These are phyloP conservation scores for Xylariaceae sp. DNA, from an alignment of 2,329 filamentous ascomycete species.

Conservation along the genomic window DNA sequence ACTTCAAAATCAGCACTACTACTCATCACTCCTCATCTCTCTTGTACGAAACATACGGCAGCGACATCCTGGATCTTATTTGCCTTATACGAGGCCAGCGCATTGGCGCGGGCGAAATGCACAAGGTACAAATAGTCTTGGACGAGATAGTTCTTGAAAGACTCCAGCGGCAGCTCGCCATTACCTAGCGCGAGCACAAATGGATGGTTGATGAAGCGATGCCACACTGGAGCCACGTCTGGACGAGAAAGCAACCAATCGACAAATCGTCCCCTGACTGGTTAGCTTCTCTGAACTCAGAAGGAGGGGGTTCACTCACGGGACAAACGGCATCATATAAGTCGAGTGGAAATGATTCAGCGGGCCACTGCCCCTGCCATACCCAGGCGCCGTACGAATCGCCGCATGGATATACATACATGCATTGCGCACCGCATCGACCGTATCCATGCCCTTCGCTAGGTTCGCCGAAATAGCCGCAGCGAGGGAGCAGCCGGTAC, in stretches of 20 bases:
- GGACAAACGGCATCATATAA: conserved; percentile 62
- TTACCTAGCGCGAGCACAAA: conserved; percentile 75
- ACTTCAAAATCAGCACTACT: conserved; percentile 3
- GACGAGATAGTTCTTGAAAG: conserved; percentile 82
- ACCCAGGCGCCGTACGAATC: conserved; percentile 57
- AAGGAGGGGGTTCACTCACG: conserved; percentile 37
- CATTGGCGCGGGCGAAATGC: conserved; percentile 83
- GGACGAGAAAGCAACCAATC: conserved; percentile 73
- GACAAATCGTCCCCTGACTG: conserved; percentile 64
- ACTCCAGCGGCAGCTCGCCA: conserved; percentile 66
- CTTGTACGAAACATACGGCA: conserved; percentile 44
- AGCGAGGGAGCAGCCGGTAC: conserved; percentile 89
- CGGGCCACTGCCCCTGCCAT: conserved; percentile 65
- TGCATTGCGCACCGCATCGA: conserved; percentile 59
- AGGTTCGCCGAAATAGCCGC: conserved; percentile 76
- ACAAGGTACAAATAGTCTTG: conserved; percentile 92
- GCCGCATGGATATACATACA: conserved; percentile 67
- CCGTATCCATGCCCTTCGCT: conserved; percentile 52
- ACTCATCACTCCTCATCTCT: background rate
- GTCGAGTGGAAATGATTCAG: conserved; percentile 75
- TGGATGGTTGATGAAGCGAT: conserved; percentile 69
- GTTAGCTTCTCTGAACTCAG: conserved; percentile 3
- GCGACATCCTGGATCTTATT: conserved; percentile 68
- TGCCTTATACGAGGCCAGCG: conserved; percentile 79
- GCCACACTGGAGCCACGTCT: conserved; percentile 71